Evolutionary conservation across 768 basidiomycete species (phyloP), one percentile per base, ranked within the genome.

Genomic region (Hortiboletus flavorubellus): DNA sequence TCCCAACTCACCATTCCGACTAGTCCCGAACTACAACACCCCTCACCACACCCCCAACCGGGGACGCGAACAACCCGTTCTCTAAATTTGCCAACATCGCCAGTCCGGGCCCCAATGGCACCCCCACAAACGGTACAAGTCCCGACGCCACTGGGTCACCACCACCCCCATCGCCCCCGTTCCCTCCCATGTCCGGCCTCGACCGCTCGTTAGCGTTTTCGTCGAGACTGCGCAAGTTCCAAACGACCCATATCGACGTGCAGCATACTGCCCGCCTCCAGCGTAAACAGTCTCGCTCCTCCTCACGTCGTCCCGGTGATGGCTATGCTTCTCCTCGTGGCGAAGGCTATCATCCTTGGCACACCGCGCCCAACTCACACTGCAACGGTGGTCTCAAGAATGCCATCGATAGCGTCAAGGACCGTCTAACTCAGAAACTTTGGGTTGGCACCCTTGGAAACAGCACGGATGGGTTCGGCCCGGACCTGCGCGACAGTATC

Each of bases 321-420:
- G 55, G 59, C 44, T 59, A 64, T 18, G 3, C 26, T 26, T 81
- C 72, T 12, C 62, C 60, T n/a, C 53, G 63, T 1, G 1, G 42
- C 12, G 61, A 65, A 46, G 63, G 57, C 11, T 63, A 61, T 57
- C 62, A 64, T 23, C 64, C 73, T 8, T 82, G 74, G 73, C 76
- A 82, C 53, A 68, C 80, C 39, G 78, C 78, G 11, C 73, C 75
- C 18, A 92, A 91, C 63, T 77, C 83, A 0, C 88, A 87, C 60
- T 84, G 87, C 62, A 93, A 93, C 60, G 89, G 89, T 15, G 91
- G 91, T 10, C 76, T 93, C 47, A 87, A 87, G 65, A 94, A 94
- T 58, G 91, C 91, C 21, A 68, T 94, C 3, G 80, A 84, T 33
- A 87, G 85, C 61, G 81, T 91, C 47, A 76, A 78, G 39, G 77